Conservation (phyloP, 805 yeast genomes). For the Wickerhamomyces ciferrii region DNA sequence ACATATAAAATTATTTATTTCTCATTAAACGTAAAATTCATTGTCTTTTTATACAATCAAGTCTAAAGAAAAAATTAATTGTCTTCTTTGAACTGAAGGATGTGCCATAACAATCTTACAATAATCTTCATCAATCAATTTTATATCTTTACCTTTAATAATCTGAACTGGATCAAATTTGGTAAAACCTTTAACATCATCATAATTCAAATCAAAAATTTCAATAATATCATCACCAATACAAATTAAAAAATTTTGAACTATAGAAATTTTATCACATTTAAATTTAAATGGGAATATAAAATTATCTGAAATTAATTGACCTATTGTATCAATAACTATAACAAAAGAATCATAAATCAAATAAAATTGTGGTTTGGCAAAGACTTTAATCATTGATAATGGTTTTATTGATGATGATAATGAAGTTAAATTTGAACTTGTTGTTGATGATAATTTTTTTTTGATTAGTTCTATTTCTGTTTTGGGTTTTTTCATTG, state of each 20-base stretch:
- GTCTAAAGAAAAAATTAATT: slow-evolving; percentile 41
- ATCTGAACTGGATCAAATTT: slow-evolving; percentile 54
- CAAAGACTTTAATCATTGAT: slow-evolving; percentile 57
- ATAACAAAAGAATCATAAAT: slow-evolving; percentile 71
- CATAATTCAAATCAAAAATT: slow-evolving; percentile 52
- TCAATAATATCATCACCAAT: slow-evolving; percentile 67
- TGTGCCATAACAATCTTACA: slow-evolving; percentile 51
- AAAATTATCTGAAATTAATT: slow-evolving; percentile 35
- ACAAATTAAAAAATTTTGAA: slow-evolving; percentile 43
- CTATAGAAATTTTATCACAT: slow-evolving; percentile 33
- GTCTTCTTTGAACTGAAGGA: slow-evolving; percentile 58
- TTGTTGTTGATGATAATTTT: slow-evolving; percentile 21
- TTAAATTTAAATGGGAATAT: slow-evolving; percentile 36
- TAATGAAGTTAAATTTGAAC: slow-evolving; percentile 13
- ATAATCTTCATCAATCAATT: slow-evolving; percentile 34
- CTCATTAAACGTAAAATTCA: no score
- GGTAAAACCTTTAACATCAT: slow-evolving; percentile 27
- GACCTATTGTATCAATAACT: slow-evolving; percentile 55
- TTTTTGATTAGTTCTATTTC: slow-evolving; percentile 34
- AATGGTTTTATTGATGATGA: slow-evolving; percentile 39
- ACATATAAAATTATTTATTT: no score
- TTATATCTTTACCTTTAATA: slow-evolving; percentile 64
- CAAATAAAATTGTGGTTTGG: slow-evolving; percentile 47
- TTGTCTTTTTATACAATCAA: not conserved
- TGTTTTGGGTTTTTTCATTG: slow-evolving; percentile 19